Evolutionary conservation across 1,139 yeast species (phyloP).

Genomic region (Trichomonascaceae sp.): DNA sequence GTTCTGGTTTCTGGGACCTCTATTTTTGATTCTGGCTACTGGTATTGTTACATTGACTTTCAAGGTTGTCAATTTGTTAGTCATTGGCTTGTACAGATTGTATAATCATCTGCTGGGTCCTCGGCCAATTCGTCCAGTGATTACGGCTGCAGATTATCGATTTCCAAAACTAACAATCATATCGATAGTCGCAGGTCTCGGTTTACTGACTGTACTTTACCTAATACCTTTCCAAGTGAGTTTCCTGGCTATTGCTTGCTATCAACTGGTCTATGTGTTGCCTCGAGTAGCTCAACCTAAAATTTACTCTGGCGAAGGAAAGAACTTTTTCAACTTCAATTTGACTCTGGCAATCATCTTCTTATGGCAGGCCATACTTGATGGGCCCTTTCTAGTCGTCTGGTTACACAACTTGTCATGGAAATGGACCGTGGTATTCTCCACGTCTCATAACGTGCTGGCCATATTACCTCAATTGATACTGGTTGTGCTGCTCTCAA

Average conservation of each 20-base stretch:
- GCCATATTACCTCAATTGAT: slow-evolving; percentile 29
- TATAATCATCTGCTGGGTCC: background rate
- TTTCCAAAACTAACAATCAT: background rate
- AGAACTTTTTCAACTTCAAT: slow-evolving; percentile 16
- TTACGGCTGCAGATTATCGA: background rate
- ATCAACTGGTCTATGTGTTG: slow-evolving; percentile 21
- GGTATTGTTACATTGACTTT: slow-evolving; percentile 34
- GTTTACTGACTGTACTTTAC: slow-evolving; percentile 4
- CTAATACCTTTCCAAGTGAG: slow-evolving; percentile 30
- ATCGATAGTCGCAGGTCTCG: background rate
- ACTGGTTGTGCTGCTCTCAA: slow-evolving; percentile 19
- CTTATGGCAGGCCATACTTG: slow-evolving; percentile 30
- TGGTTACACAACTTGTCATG: slow-evolving; percentile 32
- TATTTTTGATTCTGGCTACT: slow-evolving; percentile 47
- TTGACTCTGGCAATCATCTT: slow-evolving; percentile 24
- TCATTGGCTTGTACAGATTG: background rate
- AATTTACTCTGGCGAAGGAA: slow-evolving; percentile 7
- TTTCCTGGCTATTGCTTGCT: slow-evolving; percentile 36
- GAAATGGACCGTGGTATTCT: slow-evolving; percentile 29
- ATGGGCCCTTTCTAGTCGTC: slow-evolving; percentile 32
- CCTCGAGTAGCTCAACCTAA: slow-evolving; percentile 7
- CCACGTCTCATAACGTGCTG: slow-evolving; percentile 28
- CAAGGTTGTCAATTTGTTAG: background rate
- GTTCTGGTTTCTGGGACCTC: slow-evolving; percentile 48
- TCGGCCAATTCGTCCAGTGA: background rate